Conservation (phyloP, 225 moss, liverwort and hornwort species). For the Rhytidiadelphus loreus region DNA sequence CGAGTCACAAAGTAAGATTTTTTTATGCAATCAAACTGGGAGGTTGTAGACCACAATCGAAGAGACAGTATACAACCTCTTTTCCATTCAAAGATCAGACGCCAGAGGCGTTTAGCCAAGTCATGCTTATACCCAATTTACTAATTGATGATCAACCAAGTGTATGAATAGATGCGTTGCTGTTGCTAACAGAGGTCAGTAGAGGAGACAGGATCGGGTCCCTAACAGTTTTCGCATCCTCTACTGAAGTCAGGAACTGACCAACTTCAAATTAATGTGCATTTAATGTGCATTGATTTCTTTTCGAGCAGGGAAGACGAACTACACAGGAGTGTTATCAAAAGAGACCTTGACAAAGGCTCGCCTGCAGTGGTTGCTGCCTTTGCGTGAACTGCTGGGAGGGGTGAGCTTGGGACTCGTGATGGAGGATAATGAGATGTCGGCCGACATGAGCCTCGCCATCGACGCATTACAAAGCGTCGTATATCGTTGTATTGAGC, state of each 20-base stretch:
- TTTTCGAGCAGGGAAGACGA: conserved; percentile 47
- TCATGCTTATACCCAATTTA: background rate
- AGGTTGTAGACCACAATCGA: background rate
- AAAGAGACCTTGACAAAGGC: conserved; percentile 35
- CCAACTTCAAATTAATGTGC: background rate
- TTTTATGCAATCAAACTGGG: background rate
- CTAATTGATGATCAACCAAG: background rate
- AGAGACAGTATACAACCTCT: background rate
- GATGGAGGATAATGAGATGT: conserved; percentile 7
- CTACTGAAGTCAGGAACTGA: background rate
- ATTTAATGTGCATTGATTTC: background rate
- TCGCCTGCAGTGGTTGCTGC: conserved; percentile 60
- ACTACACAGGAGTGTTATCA: conserved; percentile 50
- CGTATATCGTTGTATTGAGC: conserved; percentile 50
- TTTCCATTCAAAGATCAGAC: background rate
- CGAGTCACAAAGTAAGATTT: background rate
- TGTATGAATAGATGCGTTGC: background rate
- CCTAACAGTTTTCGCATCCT: background rate
- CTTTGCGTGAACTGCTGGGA: conserved; percentile 33
- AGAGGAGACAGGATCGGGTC: background rate
- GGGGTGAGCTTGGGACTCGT: conserved; percentile 22
- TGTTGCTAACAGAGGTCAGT: background rate
- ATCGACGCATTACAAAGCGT: conserved; percentile 47
- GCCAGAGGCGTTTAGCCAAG: background rate
- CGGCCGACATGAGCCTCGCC: conserved; percentile 32